A percentile compares a stretch with the other conserved stretches of the same genome.
Evolutionary conservation across 2,329 filamentous ascomycete species (phyloP).

Genomic region (Tolypocladium ophioglossoides): DNA sequence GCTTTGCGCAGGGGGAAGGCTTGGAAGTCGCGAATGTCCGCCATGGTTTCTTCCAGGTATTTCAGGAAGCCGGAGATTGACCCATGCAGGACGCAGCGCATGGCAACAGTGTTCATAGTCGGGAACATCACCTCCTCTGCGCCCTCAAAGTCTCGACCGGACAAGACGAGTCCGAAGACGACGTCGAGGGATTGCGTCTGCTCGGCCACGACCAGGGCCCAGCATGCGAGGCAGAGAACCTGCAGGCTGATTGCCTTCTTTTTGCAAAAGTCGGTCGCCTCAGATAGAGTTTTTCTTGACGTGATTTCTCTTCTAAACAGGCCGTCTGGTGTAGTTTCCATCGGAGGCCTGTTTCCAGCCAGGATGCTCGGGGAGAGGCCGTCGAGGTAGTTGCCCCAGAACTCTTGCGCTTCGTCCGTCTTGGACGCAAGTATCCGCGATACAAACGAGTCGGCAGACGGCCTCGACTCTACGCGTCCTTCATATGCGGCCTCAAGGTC

Average conservation of each 20-base stretch:
- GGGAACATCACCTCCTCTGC: constrained; percentile 66
- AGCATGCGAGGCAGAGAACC: constrained; percentile 64
- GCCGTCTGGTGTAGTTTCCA: neutral
- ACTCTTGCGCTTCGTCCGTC: constrained; percentile 27
- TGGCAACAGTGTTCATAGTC: constrained; percentile 80
- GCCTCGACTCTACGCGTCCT: constrained; percentile 27
- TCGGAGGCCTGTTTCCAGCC: neutral
- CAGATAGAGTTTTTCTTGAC: neutral
- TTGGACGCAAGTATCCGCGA: constrained; percentile 8
- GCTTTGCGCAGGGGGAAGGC: constrained; percentile 67
- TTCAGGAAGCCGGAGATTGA: constrained; percentile 51
- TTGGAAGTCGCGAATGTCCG: constrained; percentile 58
- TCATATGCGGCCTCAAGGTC: constrained; percentile 59
- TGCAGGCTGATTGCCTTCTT: constrained; percentile 61
- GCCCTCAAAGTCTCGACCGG: constrained; percentile 67
- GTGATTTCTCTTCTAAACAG: constrained; percentile 7
- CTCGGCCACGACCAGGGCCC: constrained; percentile 59
- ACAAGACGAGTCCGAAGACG: constrained; percentile 72
- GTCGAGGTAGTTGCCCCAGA: constrained; percentile 63
- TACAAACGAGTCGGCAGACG: constrained; percentile 43
- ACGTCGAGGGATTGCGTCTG: constrained; percentile 58
- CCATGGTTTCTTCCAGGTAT: constrained; percentile 63
- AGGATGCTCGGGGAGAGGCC: constrained; percentile 31
- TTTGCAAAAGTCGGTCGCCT: constrained; percentile 49
- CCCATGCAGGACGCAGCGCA: constrained; percentile 65